Conservation (phyloP, 768 basidiomycete species). For the Lepiota venenata region DNA sequence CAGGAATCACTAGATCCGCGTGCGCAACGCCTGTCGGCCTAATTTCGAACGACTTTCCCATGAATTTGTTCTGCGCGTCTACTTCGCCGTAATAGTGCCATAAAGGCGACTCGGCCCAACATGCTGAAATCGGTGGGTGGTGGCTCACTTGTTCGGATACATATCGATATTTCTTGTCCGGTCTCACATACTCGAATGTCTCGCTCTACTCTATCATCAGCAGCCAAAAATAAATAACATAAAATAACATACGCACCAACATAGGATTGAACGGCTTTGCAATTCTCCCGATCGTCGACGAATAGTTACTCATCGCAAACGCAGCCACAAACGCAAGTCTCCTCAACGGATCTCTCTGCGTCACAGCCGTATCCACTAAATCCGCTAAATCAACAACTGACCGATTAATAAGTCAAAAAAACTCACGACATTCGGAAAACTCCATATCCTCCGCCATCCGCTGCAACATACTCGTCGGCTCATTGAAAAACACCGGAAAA, state of each 20-base stretch:
- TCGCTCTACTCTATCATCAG: slow-evolving; percentile 53
- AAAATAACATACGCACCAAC: slow-evolving; percentile 51
- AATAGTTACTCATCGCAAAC: slow-evolving; percentile 98
- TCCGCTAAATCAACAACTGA: background rate
- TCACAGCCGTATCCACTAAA: slow-evolving; percentile 80
- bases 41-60: slow-evolving; percentile 96
- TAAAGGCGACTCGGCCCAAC: slow-evolving; percentile 85
- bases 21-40: slow-evolving; percentile 94
- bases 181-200: slow-evolving; percentile 89
- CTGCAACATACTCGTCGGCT: slow-evolving; percentile 95
- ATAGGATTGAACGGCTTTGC: slow-evolving; percentile 98
- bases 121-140: slow-evolving; percentile 95
- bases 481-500: slow-evolving; percentile 92
- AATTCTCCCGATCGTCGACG: slow-evolving; percentile 92
- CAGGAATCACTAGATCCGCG: slow-evolving; percentile 74
- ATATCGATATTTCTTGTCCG: slow-evolving; percentile 89
- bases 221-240: background rate
- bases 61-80: slow-evolving; percentile 95
- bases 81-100: slow-evolving; percentile 97
- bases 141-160: slow-evolving; percentile 96
- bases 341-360: slow-evolving; percentile 70
- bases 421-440: slow-evolving; percentile 87
- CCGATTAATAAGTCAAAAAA: background rate
- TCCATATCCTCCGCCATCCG: slow-evolving; percentile 99
- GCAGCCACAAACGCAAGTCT: slow-evolving; percentile 92